Evolutionary conservation across 2,329 filamentous ascomycete species (phyloP).

Genomic region (Graphilbum ipis-grandicollis): DNA sequence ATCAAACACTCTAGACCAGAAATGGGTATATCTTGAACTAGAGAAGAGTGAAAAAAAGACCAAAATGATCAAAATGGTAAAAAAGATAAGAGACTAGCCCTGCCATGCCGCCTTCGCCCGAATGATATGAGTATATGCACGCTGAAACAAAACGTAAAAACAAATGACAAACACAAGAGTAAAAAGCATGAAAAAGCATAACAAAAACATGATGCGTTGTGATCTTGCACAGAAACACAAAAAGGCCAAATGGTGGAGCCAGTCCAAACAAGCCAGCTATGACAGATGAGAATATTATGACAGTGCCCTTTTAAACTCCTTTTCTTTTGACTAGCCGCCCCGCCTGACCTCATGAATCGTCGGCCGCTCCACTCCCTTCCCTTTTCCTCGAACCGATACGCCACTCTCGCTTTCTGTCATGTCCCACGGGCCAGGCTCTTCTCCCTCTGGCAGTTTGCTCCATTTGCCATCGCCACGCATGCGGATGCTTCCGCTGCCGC

Average conservation of each 20-base stretch:
- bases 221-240: neutral
- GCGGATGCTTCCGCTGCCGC: neutral
- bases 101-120: no score
- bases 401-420: slow-evolving; percentile 17
- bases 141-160: neutral
- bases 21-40: slow-evolving; percentile 3
- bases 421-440: neutral
- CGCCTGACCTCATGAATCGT: slow-evolving; percentile 1
- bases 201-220: slow-evolving; percentile 7
- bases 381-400: slow-evolving; percentile 18
- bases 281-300: neutral
- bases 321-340: no score
- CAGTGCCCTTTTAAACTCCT: neutral
- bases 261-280: neutral
- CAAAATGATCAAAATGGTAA: slow-evolving; percentile 1
- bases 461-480: neutral
- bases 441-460: neutral
- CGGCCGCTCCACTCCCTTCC: slow-evolving; percentile 24
- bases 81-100: no score
- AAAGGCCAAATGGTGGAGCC: neutral
- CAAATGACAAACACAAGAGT: neutral
- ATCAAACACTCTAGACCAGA: slow-evolving; percentile 7
- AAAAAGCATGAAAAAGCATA: neutral
- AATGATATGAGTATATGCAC: neutral
- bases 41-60: neutral